Evolutionary conservation across 257 asterid genomes (phyloP).

Genomic region (Scutellaria minor): DNA sequence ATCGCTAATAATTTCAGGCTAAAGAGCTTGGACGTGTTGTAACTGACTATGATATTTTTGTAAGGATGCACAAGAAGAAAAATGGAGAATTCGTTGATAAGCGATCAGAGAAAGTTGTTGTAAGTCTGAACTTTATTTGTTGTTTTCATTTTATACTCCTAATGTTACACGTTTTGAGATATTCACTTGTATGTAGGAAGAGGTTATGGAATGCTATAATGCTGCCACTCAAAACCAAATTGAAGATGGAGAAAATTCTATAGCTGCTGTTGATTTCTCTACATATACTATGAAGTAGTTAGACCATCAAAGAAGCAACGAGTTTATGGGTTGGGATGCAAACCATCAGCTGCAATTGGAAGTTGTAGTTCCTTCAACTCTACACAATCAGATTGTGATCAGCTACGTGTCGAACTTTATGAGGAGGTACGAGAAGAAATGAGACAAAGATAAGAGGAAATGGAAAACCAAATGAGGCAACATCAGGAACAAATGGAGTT

Average conservation of each 20-base stretch:
- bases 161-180: not conserved
- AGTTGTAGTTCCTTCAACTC: not conserved
- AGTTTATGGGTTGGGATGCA: not conserved
- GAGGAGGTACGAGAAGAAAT: not conserved
- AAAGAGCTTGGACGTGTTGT: not conserved
- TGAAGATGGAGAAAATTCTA: not conserved
- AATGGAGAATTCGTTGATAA: not conserved
- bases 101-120: not conserved
- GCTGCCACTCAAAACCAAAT: not conserved
- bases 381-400: not conserved
- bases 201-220: not conserved
- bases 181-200: not conserved
- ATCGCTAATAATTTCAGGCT: not conserved
- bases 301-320: not conserved
- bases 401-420: not conserved
- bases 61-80: not conserved
- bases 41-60: not conserved
- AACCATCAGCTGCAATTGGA: not conserved
- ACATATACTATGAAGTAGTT: not conserved
- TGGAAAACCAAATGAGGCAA: not conserved
- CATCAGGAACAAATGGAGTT: not conserved
- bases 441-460: not conserved
- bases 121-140: not conserved
- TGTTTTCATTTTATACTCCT: not conserved
- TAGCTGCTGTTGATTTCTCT: not conserved